Conservation (phyloP, 2,329 filamentous ascomycete species). For the Monilinia polystroma region DNA sequence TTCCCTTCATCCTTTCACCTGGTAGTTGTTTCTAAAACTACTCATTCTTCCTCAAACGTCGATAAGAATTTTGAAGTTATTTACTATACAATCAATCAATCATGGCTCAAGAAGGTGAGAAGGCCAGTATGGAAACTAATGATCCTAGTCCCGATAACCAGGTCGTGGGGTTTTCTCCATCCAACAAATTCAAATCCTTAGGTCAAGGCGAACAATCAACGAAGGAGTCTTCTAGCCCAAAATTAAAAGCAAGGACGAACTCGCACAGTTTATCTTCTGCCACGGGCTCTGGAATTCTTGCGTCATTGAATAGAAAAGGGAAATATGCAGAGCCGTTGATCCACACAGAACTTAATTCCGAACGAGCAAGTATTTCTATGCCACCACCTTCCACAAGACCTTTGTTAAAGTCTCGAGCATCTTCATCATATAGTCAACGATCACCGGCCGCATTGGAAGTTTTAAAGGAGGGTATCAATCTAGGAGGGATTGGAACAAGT, state of each 20-base stretch:
- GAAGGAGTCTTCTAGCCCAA: constrained; percentile 8
- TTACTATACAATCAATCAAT: neutral
- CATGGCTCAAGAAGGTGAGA: constrained; percentile 24
- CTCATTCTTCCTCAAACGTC: too few relatives aligned
- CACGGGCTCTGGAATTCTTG: constrained; percentile 40
- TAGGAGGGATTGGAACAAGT: constrained; percentile 34
- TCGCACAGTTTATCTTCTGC: constrained; percentile 49
- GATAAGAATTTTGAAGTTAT: neutral
- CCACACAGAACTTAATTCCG: constrained; percentile 53
- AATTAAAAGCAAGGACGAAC: constrained; percentile 8
- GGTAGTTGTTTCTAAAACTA: too few relatives aligned
- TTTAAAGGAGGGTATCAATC: constrained; percentile 39
- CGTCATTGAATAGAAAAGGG: constrained; percentile 50
- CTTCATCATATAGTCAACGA: constrained; percentile 38
- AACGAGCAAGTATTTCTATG: constrained; percentile 64
- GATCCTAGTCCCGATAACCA: constrained; percentile 29
- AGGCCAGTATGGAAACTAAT: constrained; percentile 27
- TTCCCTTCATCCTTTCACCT: too few relatives aligned
- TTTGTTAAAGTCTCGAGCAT: constrained; percentile 43
- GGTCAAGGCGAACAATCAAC: constrained; percentile 3
- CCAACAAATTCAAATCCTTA: constrained; percentile 20
- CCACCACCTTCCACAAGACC: constrained; percentile 52
- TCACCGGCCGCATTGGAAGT: constrained; percentile 44
- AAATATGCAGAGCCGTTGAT: constrained; percentile 60
- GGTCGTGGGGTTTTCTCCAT: constrained; percentile 24